Percentiles rank a stretch among this genome's conserved stretches.
Evolutionary conservation across 768 basidiomycete species (phyloP).

Genomic region (Suillus brevipes): DNA sequence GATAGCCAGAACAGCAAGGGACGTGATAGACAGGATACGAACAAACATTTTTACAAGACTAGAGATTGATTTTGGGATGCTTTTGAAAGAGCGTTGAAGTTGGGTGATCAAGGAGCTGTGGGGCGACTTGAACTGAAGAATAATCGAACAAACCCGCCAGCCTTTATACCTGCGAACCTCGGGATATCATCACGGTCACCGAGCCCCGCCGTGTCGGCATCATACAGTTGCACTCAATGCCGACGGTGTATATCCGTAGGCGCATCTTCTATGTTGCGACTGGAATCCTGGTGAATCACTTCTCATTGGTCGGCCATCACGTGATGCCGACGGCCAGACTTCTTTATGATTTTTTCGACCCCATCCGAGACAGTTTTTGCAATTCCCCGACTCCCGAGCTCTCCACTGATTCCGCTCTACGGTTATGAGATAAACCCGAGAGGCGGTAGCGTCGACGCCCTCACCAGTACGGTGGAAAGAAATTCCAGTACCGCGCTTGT

Average conservation of each 20-base stretch:
- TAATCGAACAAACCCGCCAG: background rate
- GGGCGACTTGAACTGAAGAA: slow-evolving; percentile 3
- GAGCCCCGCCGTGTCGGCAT: slow-evolving; percentile 1
- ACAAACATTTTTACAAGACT: slow-evolving; percentile 20
- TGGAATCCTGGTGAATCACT: background rate
- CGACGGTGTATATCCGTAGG: background rate
- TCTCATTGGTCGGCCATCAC: background rate
- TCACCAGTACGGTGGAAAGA: background rate
- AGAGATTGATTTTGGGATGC: background rate
- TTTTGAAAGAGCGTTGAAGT: slow-evolving; percentile 1
- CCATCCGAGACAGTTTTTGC: background rate
- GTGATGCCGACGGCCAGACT: background rate
- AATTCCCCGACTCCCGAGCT: background rate
- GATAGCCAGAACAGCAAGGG: slow-evolving; percentile 18
- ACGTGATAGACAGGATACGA: slow-evolving; percentile 20
- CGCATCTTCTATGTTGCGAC: background rate
- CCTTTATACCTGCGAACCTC: slow-evolving; percentile 1
- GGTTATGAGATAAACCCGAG: background rate
- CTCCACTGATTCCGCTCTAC: background rate
- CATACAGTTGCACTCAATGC: background rate
- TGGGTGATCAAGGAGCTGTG: background rate
- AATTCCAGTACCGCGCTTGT: background rate
- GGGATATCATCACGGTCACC: background rate
- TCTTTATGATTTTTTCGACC: too few relatives aligned
- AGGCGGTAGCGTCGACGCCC: background rate